Evolutionary conservation across 2,329 filamentous ascomycete species (phyloP).

Genomic region (Lasiodiplodia gonubiensis): DNA sequence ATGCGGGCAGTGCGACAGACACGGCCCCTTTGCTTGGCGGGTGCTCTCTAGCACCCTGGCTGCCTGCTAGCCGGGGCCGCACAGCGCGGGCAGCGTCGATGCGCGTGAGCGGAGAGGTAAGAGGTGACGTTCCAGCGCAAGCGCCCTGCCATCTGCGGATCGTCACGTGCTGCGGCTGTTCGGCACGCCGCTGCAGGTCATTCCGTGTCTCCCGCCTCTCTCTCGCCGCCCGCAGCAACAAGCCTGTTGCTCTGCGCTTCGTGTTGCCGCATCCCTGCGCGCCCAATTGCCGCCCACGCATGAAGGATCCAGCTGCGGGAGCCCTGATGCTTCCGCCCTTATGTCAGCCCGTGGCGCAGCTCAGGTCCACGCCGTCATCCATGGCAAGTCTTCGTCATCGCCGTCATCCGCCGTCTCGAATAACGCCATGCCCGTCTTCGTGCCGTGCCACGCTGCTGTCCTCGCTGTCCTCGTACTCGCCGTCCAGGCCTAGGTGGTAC

Average conservation of each 20-base stretch:
- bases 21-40: slow-evolving; percentile 14
- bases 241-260: background rate
- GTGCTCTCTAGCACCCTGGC: slow-evolving; percentile 3
- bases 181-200: slow-evolving; percentile 13
- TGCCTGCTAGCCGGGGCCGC: background rate
- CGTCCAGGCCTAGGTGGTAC: background rate
- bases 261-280: slow-evolving; percentile 5
- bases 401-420: slow-evolving; percentile 15
- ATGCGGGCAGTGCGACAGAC: slow-evolving; percentile 14
- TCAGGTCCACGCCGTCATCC: slow-evolving; percentile 13
- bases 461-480: slow-evolving; percentile 13
- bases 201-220: slow-evolving; percentile 14
- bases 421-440: slow-evolving; percentile 22
- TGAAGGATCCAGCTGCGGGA: slow-evolving; percentile 4
- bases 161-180: slow-evolving; percentile 24
- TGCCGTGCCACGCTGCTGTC: slow-evolving; percentile 20
- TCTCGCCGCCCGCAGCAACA: background rate
- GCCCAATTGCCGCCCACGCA: background rate
- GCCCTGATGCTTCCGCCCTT: slow-evolving; percentile 7
- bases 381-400: slow-evolving; percentile 11
- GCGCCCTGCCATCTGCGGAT: background rate
- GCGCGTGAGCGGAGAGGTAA: background rate
- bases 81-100: slow-evolving; percentile 17
- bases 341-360: slow-evolving; percentile 29
- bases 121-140: slow-evolving; percentile 21